Conservation (phyloP, 176 grass and related monocot species). For the Phragmites australis region DNA sequence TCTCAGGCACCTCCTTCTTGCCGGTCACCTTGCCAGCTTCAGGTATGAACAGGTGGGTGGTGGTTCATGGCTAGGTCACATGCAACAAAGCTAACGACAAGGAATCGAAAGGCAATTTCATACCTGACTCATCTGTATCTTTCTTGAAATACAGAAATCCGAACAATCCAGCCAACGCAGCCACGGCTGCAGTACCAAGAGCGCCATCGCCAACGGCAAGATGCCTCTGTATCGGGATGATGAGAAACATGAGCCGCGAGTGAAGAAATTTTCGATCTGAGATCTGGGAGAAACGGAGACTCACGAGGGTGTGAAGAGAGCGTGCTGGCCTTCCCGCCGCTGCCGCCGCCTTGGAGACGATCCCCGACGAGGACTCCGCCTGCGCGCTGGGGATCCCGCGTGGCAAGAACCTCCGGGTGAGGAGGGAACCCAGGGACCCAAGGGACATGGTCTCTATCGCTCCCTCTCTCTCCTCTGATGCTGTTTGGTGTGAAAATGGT, state of each 20-base stretch:
- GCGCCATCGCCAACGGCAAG: background rate
- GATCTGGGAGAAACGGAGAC: background rate
- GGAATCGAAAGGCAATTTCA: background rate
- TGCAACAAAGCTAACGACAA: background rate
- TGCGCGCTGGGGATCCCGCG: no score
- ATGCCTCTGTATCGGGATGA: background rate
- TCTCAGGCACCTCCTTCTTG: background rate
- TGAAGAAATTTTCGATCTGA: background rate
- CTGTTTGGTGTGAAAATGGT: no score
- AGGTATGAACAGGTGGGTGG: background rate
- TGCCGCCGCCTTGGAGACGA: no score
- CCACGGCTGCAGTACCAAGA: background rate
- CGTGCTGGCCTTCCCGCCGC: background rate
- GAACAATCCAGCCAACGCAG: background rate
- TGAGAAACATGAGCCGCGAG: background rate
- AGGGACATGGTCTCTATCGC: no score
- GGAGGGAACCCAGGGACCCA: no score
- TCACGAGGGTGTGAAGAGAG: background rate
- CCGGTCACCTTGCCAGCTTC: background rate
- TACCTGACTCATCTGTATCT: background rate
- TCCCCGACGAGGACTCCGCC: slow-evolving; percentile 2
- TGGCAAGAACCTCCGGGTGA: no score
- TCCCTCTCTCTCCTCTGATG: no score
- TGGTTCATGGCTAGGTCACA: background rate
- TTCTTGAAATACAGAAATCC: background rate